These are phyloP conservation scores for Xerocomellus intermedius DNA, from an alignment of 768 basidiomycete species.

Conservation along the genomic window DNA sequence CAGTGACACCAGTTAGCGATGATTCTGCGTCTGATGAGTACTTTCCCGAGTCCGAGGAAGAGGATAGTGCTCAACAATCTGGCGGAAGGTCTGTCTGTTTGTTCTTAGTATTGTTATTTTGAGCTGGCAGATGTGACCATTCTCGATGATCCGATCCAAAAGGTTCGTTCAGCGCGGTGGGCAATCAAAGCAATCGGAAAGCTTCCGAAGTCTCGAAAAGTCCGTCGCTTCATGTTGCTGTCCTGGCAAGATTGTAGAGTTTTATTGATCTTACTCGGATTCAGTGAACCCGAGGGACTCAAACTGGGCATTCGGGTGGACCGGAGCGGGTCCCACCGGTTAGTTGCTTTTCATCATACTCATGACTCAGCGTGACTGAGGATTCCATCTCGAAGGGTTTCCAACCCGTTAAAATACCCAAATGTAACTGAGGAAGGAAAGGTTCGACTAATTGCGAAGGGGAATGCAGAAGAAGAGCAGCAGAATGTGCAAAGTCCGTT, in stretches of 20 bases:
- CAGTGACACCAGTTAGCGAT: no score
- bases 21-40: neutral
- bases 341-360: neutral
- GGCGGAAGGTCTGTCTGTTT: neutral
- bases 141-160: neutral
- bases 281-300: neutral
- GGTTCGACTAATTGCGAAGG: constrained; percentile 14
- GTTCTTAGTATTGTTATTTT: neutral
- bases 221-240: neutral
- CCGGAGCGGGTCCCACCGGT: neutral
- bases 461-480: constrained; percentile 23
- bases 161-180: constrained; percentile 12
- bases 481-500: constrained; percentile 21
- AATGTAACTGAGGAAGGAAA: neutral
- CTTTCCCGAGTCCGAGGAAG: neutral
- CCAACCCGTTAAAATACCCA: neutral
- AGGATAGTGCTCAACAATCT: neutral
- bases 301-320: neutral
- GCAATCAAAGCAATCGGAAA: no score
- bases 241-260: neutral
- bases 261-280: neutral
- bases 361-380: neutral
- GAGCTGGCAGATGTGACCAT: neutral
- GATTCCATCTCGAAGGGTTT: neutral
- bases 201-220: neutral